A percentile compares a stretch with the other conserved stretches of the same genome.
These are phyloP conservation scores for Rhynchospora pubera DNA, from an alignment of 176 grass and related monocot species.

Conservation along the genomic window DNA sequence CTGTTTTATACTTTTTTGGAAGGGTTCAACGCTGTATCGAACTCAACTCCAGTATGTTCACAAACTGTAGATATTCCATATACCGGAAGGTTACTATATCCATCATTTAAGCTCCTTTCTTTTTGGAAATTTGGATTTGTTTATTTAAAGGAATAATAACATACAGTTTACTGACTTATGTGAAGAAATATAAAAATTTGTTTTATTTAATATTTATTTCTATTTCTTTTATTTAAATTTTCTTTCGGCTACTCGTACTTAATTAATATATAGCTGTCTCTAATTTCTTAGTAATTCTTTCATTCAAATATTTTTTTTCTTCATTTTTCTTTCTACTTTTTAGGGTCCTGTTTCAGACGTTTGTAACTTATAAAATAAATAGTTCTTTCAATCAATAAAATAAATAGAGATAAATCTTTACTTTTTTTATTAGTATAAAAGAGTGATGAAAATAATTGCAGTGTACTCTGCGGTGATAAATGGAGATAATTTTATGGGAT, in stretches of 20 bases:
- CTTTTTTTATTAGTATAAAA: neutral
- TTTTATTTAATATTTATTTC: neutral
- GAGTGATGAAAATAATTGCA: neutral
- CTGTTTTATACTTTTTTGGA: neutral
- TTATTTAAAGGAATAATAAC: neutral
- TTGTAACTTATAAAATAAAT: too few species aligned
- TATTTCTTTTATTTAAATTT: neutral
- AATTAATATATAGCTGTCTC: too few species aligned
- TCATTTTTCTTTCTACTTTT: too few species aligned
- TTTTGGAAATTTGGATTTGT: neutral
- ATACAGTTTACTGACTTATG: neutral
- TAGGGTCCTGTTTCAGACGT: too few species aligned
- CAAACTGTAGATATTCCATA: neutral
- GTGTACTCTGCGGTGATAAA: neutral
- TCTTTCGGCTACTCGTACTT: too few species aligned
- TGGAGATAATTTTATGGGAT: neutral
- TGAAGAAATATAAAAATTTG: neutral
- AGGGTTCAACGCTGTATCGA: neutral
- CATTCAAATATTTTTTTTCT: too few species aligned
- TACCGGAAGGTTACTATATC: neutral
- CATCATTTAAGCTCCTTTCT: neutral
- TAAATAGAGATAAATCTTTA: neutral
- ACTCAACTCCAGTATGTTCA: neutral
- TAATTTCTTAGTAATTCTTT: too few species aligned
- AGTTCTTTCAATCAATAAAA: neutral